These are phyloP conservation scores for Herpetospermum pedunculosum DNA, from an alignment of 306 rosid genomes.

Conservation along the genomic window DNA sequence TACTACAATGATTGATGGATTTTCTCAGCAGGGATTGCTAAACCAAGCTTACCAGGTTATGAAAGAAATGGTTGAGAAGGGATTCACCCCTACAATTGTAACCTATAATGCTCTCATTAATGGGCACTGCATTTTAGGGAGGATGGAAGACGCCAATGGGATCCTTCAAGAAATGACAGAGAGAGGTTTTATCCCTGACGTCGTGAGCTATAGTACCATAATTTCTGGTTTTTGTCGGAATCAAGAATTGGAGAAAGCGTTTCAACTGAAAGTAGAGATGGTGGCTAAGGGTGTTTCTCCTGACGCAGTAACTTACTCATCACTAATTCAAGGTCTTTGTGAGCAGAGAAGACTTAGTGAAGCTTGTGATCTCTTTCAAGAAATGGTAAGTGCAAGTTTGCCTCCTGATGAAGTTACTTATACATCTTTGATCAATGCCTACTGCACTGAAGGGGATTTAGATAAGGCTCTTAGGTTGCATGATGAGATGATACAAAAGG, in stretches of 20 bases:
- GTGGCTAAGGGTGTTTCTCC: constrained; percentile 48
- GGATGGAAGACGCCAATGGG: constrained; percentile 53
- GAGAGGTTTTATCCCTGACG: constrained; percentile 57
- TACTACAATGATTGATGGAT: constrained; percentile 71
- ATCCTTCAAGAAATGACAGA: constrained; percentile 43
- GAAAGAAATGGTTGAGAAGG: constrained; percentile 54
- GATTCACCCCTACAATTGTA: constrained; percentile 62
- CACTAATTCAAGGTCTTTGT: constrained; percentile 76
- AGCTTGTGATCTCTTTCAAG: constrained; percentile 58
- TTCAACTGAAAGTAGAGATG: constrained; percentile 63
- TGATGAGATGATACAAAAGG: constrained; percentile 67
- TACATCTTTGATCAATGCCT: constrained; percentile 76
- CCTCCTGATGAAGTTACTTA: constrained; percentile 63
- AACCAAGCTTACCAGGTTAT: constrained; percentile 51
- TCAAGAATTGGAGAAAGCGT: constrained; percentile 57
- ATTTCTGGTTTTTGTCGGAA: constrained; percentile 61
- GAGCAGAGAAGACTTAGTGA: constrained; percentile 44
- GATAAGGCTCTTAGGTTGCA: constrained; percentile 60
- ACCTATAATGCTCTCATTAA: constrained; percentile 68
- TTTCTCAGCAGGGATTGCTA: constrained; percentile 57
- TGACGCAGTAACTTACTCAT: constrained; percentile 59
- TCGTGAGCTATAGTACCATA: constrained; percentile 71
- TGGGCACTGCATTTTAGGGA: constrained; percentile 62
- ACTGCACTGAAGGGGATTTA: constrained; percentile 61
- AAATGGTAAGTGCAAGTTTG: constrained; percentile 44